Evolutionary conservation across 371 early-diverging fungal genomes (phyloP), one percentile per base, ranked within the genome.

Genomic region (Lichtheimia hyalospora): DNA sequence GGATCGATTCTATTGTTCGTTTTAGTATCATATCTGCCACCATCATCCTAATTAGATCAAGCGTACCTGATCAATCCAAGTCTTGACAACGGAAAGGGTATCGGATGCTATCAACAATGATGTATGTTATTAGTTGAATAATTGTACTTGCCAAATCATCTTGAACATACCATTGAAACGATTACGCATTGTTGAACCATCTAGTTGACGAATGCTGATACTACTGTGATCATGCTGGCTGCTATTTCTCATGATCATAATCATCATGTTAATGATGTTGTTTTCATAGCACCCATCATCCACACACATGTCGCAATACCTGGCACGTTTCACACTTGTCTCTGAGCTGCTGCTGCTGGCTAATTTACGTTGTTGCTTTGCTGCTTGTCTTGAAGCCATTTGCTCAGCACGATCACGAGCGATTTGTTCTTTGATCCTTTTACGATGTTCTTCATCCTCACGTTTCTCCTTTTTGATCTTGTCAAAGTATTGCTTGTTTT

Each of bases 341-440:
- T 34, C 34, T 8, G 34, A 10, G 10, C 34, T 34, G 34, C 34
- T 34, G 34, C 10, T 34, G 46, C 10, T 49, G 18, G 42, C 39
- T 39, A 57, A 27, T 48, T 21, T 49, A 24, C 40, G 40, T 50
- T 24, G 21, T 27, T 54, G n/a, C 18, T 54, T 58, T 51, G 24
- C 49, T 14, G 57, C 44, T 52, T 49, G 58, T 55, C 62, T 58
- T 15, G 63, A 61, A 8, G 73, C 73, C 16, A 67, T 58, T 25
- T 68, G 69, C 42, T 79, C 80, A 3, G 67, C 74, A 20, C 75
- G 63, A 58, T 79, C 80, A 40, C 67, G 63, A 12, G 77, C 80
- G 41, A 79, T 79, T 51, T 79, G 77, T 42, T 76, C 77, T 14
- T 63, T 64, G 16, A 79, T 73, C 58, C 58, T 70, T 42, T 58